These are phyloP conservation scores for Acer saccharum DNA, from an alignment of 345 rosid genomes.

Conservation along the genomic window DNA sequence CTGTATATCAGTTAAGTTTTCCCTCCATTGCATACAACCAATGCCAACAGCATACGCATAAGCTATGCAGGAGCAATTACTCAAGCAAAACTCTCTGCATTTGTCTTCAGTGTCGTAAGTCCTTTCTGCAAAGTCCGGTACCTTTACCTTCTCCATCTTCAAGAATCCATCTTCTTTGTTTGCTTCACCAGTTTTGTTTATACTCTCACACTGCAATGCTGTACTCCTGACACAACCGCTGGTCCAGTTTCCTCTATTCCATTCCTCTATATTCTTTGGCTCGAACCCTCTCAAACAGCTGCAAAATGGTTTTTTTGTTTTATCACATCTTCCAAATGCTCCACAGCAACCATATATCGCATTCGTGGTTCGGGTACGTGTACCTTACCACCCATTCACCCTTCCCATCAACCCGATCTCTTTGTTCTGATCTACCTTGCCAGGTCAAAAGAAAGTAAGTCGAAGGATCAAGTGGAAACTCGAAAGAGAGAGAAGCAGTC, in stretches of 20 bases:
- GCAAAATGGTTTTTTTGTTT: slow-evolving; percentile 36
- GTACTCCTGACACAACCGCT: slow-evolving; percentile 49
- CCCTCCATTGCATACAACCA: slow-evolving; percentile 51
- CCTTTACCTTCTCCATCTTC: slow-evolving; percentile 37
- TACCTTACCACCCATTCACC: no score
- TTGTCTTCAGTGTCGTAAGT: slow-evolving; percentile 11
- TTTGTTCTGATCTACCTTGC: neutral
- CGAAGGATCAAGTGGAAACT: slow-evolving; percentile 6
- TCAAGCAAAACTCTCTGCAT: slow-evolving; percentile 43
- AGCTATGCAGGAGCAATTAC: slow-evolving; percentile 56
- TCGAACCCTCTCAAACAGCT: slow-evolving; percentile 52
- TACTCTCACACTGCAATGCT: slow-evolving; percentile 31
- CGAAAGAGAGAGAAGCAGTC: slow-evolving; percentile 17
- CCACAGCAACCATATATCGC: slow-evolving; percentile 64
- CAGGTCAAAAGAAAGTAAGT: slow-evolving; percentile 17
- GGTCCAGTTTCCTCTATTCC: slow-evolving; percentile 47
- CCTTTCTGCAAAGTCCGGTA: slow-evolving; percentile 41
- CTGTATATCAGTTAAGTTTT: slow-evolving; percentile 38
- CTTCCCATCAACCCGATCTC: no score
- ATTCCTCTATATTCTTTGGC: slow-evolving; percentile 43
- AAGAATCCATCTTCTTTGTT: slow-evolving; percentile 42
- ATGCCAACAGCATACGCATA: slow-evolving; percentile 41
- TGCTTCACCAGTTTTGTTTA: slow-evolving; percentile 18
- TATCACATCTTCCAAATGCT: slow-evolving; percentile 43
- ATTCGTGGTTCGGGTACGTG: slow-evolving; percentile 6